These are phyloP conservation scores for Olyra latifolia DNA, from an alignment of 176 grass and related monocot genomes.

Conservation along the genomic window DNA sequence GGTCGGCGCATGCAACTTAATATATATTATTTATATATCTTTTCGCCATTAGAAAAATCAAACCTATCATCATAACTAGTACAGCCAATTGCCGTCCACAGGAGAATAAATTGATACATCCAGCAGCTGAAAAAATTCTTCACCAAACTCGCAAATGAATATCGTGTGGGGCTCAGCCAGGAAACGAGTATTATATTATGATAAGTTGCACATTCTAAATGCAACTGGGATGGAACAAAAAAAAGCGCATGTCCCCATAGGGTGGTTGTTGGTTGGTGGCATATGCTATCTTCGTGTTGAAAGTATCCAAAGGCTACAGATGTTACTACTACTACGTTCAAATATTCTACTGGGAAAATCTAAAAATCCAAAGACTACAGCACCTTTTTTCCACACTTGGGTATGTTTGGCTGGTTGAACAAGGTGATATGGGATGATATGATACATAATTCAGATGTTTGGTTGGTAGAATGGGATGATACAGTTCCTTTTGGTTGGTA, in stretches of 20 bases:
- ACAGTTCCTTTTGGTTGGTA: too few relatives aligned
- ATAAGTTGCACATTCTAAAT: background rate
- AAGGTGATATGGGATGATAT: too few relatives aligned
- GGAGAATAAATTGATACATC: background rate
- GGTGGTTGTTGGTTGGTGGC: background rate
- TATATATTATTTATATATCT: background rate
- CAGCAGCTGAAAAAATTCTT: slow-evolving; percentile 18
- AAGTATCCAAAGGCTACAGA: background rate
- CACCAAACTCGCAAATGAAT: slow-evolving; percentile 21
- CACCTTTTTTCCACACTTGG: background rate
- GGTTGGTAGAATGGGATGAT: too few relatives aligned
- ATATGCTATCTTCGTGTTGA: background rate
- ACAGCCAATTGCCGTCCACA: background rate
- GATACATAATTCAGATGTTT: too few relatives aligned
- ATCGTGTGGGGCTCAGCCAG: background rate
- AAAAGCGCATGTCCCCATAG: background rate
- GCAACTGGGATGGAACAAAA: background rate
- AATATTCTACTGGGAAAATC: background rate
- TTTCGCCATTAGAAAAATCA: background rate
- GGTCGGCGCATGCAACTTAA: too few relatives aligned
- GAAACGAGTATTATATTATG: background rate
- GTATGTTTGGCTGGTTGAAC: too few relatives aligned
- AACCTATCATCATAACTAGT: background rate
- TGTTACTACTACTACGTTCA: background rate
- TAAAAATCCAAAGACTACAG: background rate